These are phyloP conservation scores for Brassica carinata DNA, from an alignment of 345 rosid species.

Conservation along the genomic window DNA sequence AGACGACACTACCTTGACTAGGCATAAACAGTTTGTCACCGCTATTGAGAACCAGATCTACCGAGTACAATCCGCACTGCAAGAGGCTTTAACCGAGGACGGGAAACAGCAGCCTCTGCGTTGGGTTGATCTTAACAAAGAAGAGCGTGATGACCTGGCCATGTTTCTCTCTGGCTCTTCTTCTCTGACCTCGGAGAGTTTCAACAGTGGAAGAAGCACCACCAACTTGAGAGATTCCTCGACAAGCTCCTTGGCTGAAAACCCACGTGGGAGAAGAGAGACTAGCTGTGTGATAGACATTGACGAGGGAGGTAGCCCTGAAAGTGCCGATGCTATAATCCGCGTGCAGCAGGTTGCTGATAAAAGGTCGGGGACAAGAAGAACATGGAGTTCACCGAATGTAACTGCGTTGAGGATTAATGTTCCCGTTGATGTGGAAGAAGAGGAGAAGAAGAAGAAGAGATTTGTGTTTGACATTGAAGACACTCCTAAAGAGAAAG, in stretches of 20 bases:
- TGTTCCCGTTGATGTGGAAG: slow-evolving; percentile 16
- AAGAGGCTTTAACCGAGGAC: slow-evolving; percentile 42
- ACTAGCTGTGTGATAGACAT: slow-evolving; percentile 32
- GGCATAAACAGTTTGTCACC: slow-evolving; percentile 71
- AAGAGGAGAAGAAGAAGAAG: slow-evolving; percentile 35
- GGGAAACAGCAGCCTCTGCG: slow-evolving; percentile 69
- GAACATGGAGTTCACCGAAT: slow-evolving; percentile 67
- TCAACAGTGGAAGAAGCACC: slow-evolving; percentile 30
- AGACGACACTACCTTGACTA: slow-evolving; percentile 49
- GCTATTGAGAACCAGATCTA: slow-evolving; percentile 75
- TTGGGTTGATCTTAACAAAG: slow-evolving; percentile 76
- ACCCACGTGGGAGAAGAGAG: background rate
- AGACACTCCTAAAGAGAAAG: slow-evolving; percentile 73
- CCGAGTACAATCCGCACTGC: slow-evolving; percentile 56
- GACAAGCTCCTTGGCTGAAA: background rate
- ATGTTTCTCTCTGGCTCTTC: slow-evolving; percentile 72
- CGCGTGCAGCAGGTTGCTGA: slow-evolving; percentile 4
- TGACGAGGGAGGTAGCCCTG: slow-evolving; percentile 38
- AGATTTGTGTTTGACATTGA: slow-evolving; percentile 41
- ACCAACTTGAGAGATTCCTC: slow-evolving; percentile 4
- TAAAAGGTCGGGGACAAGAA: slow-evolving; percentile 42
- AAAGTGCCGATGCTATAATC: slow-evolving; percentile 27
- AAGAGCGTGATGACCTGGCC: slow-evolving; percentile 84
- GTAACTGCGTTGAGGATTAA: slow-evolving; percentile 61
- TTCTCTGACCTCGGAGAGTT: slow-evolving; percentile 38